Conservation (phyloP, 2,329 filamentous ascomycete genomes). For the Pseudocercospora vitis region DNA sequence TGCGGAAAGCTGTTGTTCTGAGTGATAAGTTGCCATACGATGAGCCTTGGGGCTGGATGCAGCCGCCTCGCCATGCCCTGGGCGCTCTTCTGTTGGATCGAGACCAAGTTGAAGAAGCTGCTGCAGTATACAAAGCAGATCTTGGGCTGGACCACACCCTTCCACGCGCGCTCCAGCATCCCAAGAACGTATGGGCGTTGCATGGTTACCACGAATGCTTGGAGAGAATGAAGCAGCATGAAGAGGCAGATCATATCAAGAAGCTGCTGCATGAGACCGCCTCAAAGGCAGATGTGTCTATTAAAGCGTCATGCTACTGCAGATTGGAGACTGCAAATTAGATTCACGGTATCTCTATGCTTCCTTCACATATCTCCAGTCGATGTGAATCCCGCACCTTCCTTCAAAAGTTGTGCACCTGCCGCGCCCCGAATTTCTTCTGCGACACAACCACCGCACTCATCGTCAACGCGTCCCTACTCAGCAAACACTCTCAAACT, state of each 20-base stretch:
- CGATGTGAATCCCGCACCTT: background rate
- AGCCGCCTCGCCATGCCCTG: slow-evolving; percentile 67
- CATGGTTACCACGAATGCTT: slow-evolving; percentile 73
- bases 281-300: slow-evolving; percentile 59
- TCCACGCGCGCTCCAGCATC: slow-evolving; percentile 65
- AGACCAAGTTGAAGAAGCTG: slow-evolving; percentile 44
- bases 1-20: slow-evolving; percentile 57
- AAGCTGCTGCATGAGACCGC: slow-evolving; percentile 54
- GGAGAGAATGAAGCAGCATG: slow-evolving; percentile 46
- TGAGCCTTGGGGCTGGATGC: slow-evolving; percentile 79
- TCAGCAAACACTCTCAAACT: background rate
- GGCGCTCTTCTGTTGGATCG: slow-evolving; percentile 68
- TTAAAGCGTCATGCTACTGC: slow-evolving; percentile 62
- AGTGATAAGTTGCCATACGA: slow-evolving; percentile 66
- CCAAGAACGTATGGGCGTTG: slow-evolving; percentile 73
- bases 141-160: slow-evolving; percentile 51
- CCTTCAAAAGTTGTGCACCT: background rate
- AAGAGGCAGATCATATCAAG: slow-evolving; percentile 51
- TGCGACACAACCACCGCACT: too few relatives aligned
- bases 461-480: background rate
- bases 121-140: slow-evolving; percentile 42
- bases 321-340: background rate
- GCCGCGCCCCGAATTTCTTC: too few relatives aligned
- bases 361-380: too few relatives aligned
- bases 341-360: too few relatives aligned